Evolutionary conservation across 768 basidiomycete species (phyloP).

Genomic region (Imleria badia): DNA sequence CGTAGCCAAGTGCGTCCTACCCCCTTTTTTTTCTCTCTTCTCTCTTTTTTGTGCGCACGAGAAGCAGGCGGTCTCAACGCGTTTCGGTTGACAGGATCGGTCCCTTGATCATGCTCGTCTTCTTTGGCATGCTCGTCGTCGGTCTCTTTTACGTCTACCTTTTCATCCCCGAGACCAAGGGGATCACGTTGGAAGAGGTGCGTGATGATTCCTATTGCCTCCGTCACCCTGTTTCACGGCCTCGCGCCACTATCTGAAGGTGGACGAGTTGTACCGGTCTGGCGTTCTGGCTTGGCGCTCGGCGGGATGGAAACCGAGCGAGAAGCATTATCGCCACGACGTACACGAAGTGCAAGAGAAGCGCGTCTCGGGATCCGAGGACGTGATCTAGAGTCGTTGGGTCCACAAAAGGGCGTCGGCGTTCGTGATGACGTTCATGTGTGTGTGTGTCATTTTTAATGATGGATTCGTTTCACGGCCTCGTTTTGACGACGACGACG

Average conservation of each 20-base stretch:
- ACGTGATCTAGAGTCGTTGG: background rate
- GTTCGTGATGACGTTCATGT: background rate
- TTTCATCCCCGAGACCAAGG: slow-evolving; percentile 80
- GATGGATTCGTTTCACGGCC: background rate
- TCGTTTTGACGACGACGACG: background rate
- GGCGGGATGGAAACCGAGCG: slow-evolving; percentile 51
- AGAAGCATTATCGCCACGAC: slow-evolving; percentile 36
- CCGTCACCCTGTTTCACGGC: background rate
- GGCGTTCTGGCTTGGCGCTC: slow-evolving; percentile 68
- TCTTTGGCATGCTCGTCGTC: slow-evolving; percentile 71
- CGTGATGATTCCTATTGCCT: background rate
- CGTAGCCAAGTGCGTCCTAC: slow-evolving; percentile 44
- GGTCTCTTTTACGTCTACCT: slow-evolving; percentile 74
- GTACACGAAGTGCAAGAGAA: slow-evolving; percentile 19
- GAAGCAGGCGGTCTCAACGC: background rate
- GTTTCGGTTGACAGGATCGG: slow-evolving; percentile 48
- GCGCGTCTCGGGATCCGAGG: slow-evolving; percentile 21
- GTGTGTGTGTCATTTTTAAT: background rate
- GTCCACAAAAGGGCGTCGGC: no score
- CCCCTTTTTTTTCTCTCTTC: background rate
- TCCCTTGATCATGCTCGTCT: slow-evolving; percentile 72
- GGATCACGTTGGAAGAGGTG: slow-evolving; percentile 65
- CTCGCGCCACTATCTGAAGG: slow-evolving; percentile 35
- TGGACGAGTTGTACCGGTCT: slow-evolving; percentile 75
- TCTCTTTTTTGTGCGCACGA: no score